These are phyloP conservation scores for Camellia granthamiana DNA, from an alignment of 148 eudicot genomes.

Conservation along the genomic window DNA sequence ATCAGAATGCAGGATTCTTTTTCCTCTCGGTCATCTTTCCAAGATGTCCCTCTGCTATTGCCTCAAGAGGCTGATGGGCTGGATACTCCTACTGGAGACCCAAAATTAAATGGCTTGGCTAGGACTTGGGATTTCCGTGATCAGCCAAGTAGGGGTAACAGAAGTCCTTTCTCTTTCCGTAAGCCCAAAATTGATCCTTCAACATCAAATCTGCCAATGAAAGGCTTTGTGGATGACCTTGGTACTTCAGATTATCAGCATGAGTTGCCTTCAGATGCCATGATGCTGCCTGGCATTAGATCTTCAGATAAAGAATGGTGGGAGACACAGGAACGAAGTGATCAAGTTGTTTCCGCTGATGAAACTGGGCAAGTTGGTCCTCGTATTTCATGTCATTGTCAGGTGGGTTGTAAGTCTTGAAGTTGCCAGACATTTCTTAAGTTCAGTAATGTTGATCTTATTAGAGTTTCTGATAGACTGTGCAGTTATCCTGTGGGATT, in stretches of 20 bases:
- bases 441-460: not conserved
- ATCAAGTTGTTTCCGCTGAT: conserved; percentile 64
- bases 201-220: conserved; percentile 76
- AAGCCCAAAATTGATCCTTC: conserved; percentile 66
- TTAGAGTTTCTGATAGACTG: not conserved
- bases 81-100: conserved; percentile 44
- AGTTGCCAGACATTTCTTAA: not conserved
- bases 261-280: conserved; percentile 32
- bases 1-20: conserved; percentile 64
- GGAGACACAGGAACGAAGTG: conserved; percentile 83
- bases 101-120: conserved; percentile 40
- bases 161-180: conserved; percentile 65
- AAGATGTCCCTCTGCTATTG: conserved; percentile 87
- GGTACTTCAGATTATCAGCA: conserved; percentile 26
- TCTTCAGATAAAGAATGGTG: conserved; percentile 73
- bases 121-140: conserved; percentile 36
- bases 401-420: conserved; percentile 42
- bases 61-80: conserved; percentile 73
- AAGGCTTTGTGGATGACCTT: conserved; percentile 82
- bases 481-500: not conserved
- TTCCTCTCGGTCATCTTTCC: conserved; percentile 67
- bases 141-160: conserved; percentile 55
- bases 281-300: conserved; percentile 34
- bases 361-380: conserved; percentile 98
- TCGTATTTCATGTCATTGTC: conserved; percentile 85